Conservation (phyloP, 192 early-diverging fungal species). For the Gryganskiella cystojenkinii region DNA sequence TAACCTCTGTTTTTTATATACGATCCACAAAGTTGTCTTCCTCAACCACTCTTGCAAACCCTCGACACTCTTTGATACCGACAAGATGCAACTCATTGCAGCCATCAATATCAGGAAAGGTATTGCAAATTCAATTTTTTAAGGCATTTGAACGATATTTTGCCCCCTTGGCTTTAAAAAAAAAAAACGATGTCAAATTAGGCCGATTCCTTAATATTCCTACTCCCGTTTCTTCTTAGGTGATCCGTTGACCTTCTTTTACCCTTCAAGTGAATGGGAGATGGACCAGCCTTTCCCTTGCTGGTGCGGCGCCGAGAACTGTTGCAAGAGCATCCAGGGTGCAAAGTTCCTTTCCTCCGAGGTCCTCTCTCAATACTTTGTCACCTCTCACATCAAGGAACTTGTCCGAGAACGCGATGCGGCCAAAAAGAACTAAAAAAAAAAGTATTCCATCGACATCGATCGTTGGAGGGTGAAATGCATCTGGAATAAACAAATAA, state of each 20-base stretch:
- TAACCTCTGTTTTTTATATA: background rate
- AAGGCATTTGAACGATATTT: too few species aligned
- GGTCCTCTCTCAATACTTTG: slow-evolving; percentile 43
- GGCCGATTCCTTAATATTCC: background rate
- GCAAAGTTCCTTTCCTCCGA: slow-evolving; percentile 53
- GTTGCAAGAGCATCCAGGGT: slow-evolving; percentile 58
- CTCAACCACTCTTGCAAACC: slow-evolving; percentile 62
- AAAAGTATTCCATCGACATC: too few species aligned
- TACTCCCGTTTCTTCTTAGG: slow-evolving; percentile 5
- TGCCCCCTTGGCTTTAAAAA: background rate
- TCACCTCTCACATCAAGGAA: slow-evolving; percentile 55
- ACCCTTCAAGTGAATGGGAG: slow-evolving; percentile 70
- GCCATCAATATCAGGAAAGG: slow-evolving; percentile 52
- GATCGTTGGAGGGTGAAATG: too few species aligned
- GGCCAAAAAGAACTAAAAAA: too few species aligned
- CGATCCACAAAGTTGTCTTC: slow-evolving; percentile 33
- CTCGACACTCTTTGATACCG: slow-evolving; percentile 49
- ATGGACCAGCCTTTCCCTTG: slow-evolving; percentile 69
- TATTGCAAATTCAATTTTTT: background rate
- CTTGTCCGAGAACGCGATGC: slow-evolving; percentile 33
- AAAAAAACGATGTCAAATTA: background rate
- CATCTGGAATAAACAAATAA: too few species aligned
- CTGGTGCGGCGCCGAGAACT: slow-evolving; percentile 60
- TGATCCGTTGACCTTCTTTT: slow-evolving; percentile 63
- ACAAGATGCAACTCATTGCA: slow-evolving; percentile 52